Evolutionary conservation across 1,284 basidiomycete genomes (phyloP).

Genomic region (Pseudozyma pruni): DNA sequence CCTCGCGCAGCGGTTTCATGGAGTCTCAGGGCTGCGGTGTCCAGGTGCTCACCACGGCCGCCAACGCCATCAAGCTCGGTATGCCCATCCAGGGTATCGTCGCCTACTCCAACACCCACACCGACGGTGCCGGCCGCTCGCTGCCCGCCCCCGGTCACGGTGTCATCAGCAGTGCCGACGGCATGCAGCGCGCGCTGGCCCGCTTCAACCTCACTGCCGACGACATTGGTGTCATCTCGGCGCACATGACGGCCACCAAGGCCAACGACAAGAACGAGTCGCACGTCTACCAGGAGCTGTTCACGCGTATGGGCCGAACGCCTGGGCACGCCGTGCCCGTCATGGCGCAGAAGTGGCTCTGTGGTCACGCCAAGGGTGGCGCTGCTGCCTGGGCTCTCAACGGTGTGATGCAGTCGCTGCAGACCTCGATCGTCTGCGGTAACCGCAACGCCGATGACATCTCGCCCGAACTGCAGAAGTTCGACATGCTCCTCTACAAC

Average conservation of each 20-base stretch:
- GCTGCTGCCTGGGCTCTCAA: conserved; percentile 96
- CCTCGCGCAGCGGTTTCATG: conserved; percentile 79
- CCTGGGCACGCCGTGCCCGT: conserved; percentile 94
- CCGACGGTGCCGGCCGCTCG: conserved; percentile 89
- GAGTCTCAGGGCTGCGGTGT: conserved; percentile 96
- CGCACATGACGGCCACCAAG: conserved; percentile 93
- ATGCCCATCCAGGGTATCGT: conserved; percentile 91
- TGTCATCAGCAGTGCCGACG: conserved; percentile 69
- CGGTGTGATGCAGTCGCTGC: conserved; percentile 87
- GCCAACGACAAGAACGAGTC: conserved; percentile 99
- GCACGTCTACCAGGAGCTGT: conserved; percentile 93
- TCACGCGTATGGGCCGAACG: conserved; percentile 85
- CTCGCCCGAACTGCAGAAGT: conserved; percentile 88
- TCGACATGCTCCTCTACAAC: conserved; percentile 93
- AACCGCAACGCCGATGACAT: conserved; percentile 84
- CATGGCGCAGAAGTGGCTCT: conserved; percentile 90
- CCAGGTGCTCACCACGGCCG: conserved; percentile 95
- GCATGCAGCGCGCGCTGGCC: conserved; percentile 91
- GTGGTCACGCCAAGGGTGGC: conserved; percentile 65
- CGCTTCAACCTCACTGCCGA: conserved; percentile 95
- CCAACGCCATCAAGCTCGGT: conserved; percentile 93
- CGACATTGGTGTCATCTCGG: conserved; percentile 82
- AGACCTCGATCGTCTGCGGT: conserved; percentile 89
- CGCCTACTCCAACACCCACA: conserved; percentile 95
- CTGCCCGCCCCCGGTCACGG: conserved; percentile 73